Percentiles rank a stretch among this genome's conserved stretches.
Conservation (phyloP, 495 filamentous ascomycete species). For the Physcia stellaris region DNA sequence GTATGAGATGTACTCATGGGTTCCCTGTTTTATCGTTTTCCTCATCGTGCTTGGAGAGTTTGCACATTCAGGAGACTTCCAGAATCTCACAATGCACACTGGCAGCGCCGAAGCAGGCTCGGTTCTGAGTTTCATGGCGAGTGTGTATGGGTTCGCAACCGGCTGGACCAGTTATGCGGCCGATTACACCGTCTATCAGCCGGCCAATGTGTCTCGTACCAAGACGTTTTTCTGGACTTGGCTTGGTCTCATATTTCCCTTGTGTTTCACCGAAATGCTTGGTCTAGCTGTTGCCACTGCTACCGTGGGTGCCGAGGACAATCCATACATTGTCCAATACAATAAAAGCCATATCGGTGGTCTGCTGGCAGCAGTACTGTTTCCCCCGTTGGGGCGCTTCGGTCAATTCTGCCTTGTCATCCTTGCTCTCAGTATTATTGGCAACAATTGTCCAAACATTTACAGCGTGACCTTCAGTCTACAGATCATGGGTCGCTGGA, state of each 20-base stretch:
- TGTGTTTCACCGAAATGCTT: slow-evolving; percentile 68
- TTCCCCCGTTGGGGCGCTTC: slow-evolving; percentile 54
- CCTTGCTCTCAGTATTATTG: slow-evolving; percentile 65
- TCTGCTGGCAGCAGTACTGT: slow-evolving; percentile 52
- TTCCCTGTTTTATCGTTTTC: slow-evolving; percentile 67
- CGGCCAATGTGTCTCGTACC: slow-evolving; percentile 37
- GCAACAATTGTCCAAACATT: slow-evolving; percentile 82
- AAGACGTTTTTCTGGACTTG: slow-evolving; percentile 60
- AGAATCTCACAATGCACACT: slow-evolving; percentile 47
- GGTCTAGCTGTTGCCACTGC: slow-evolving; percentile 62
- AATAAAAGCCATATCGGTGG: slow-evolving; percentile 50
- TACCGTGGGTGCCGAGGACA: slow-evolving; percentile 30
- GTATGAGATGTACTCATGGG: slow-evolving; percentile 71
- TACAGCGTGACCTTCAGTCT: slow-evolving; percentile 70
- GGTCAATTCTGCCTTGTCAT: slow-evolving; percentile 75
- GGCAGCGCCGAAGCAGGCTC: slow-evolving; percentile 49
- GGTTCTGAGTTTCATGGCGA: slow-evolving; percentile 59
- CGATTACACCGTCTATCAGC: slow-evolving; percentile 79
- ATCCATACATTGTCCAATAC: slow-evolving; percentile 50
- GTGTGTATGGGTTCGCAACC: slow-evolving; percentile 64
- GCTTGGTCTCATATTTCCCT: slow-evolving; percentile 53
- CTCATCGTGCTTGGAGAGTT: slow-evolving; percentile 61
- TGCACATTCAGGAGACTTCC: slow-evolving; percentile 60
- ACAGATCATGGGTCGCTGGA: slow-evolving; percentile 52
- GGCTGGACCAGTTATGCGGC: slow-evolving; percentile 72